Evolutionary conservation across 2,329 filamentous ascomycete genomes (phyloP), one percentile per base, ranked within the genome.

Genomic region (Fulvia fulva): DNA sequence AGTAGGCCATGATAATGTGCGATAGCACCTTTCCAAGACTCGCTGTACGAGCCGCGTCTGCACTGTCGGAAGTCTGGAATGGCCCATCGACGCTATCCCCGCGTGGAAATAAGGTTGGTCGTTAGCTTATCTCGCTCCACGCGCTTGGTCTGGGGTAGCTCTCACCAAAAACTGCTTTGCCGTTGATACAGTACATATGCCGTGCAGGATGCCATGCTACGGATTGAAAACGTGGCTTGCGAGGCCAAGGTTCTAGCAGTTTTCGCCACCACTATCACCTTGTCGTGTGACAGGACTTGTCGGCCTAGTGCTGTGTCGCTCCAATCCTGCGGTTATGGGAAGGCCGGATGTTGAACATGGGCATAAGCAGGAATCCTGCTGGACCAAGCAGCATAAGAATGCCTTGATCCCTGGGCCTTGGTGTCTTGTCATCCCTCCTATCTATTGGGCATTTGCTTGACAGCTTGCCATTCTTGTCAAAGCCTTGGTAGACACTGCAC

Each of bases 241-340:
- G 14, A 41, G 25, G 34, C 21, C 37, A 51, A 51, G 32, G 52
- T 12, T 44, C 47, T 23, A 28, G 25, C 52, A 45, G 25, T 16
- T 16, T 30, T 45, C 34, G 53, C 16, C n/a, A 28, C 47, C 55
- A 56, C 47, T n/a, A 44, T 46, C 47, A 51, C 37, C 25, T 51
- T 34, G 43, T 56, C 55, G 55, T 52, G 55, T 56, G 55, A 56
- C n/a, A 28, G 52, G 5, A 28, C 12, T 21, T 53, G 21, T 28
- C n/a, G 23, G 32, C 37, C 21, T 37, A 44, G 37, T 30, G 21
- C 8, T 44, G 34, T n/a, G 26, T 44, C 32, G 51, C 34, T 23
- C 25, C 16, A 19, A 12, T 53, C 32, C 19, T 37, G 32, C 19
- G 25, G 32, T 26, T 26, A n/a, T 25, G 23, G 51, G 51, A 28